Conservation (phyloP, 345 rosid species). For the Eucalyptus victrix region DNA sequence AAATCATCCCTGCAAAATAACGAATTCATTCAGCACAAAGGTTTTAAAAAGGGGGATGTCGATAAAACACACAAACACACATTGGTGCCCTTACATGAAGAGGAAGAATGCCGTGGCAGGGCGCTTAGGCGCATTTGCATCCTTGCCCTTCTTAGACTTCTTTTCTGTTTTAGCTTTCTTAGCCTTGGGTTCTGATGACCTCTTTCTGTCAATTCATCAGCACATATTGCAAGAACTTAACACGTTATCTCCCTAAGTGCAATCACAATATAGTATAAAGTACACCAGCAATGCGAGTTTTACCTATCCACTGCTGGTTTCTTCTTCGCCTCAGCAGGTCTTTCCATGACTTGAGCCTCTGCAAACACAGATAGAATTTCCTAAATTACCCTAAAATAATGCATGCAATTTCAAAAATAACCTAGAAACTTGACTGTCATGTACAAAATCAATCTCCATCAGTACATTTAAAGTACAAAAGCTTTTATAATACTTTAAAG, state of each 20-base stretch:
- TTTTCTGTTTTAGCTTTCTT: constrained; percentile 45
- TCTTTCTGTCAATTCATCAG: constrained; percentile 34
- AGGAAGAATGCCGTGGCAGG: constrained; percentile 87
- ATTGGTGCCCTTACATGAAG: constrained; percentile 38
- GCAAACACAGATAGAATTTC: background rate
- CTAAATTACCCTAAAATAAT: background rate
- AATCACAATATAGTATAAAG: background rate
- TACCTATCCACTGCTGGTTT: constrained; percentile 54
- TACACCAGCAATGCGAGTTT: background rate
- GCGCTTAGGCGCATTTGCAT: constrained; percentile 50
- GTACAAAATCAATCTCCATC: background rate
- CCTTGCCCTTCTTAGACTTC: constrained; percentile 33
- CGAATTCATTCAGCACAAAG: background rate
- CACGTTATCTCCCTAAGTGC: background rate
- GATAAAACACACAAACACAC: background rate
- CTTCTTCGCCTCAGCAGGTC: constrained; percentile 46
- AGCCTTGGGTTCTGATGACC: constrained; percentile 54
- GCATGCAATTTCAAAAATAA: background rate
- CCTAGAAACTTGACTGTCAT: background rate
- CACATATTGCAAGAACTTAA: background rate
- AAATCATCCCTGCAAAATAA: constrained; percentile 51
- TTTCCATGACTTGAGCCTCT: constrained; percentile 79
- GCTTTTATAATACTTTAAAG: background rate
- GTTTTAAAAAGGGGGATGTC: too few species aligned
- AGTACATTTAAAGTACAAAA: background rate